Base-by-base conservation (phyloP, 1,139 yeast species). In the Suhomyces atakaporum region DNA sequence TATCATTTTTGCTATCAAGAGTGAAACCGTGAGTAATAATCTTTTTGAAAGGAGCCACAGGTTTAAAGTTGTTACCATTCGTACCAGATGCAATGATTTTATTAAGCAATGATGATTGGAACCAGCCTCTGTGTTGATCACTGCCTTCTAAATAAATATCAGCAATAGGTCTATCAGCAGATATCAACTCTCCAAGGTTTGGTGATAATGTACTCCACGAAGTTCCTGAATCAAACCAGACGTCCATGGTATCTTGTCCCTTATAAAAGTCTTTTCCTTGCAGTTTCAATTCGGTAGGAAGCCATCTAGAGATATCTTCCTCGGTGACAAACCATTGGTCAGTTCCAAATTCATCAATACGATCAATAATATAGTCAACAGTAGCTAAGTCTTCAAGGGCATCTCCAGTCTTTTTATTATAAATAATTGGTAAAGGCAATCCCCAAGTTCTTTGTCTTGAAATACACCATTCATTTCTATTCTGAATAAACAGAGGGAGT, bases 41-140 rank as follows among this genome's bases (percentile, higher is more conserved):
- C 24, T 74, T 72, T 43, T 75, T 75, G 60, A 76, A 92, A 0
- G 98, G 98, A 5, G 79, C 67, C 3, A 69, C 61, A 0, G 92
- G 76, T n/a, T 56, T 46, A 46, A 69, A 69, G 19, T 46, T 35
- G 2, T 34, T 29, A 0, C 62, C 63, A 5, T 54, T 50, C 4
- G 39, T 39, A 2, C 75, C 75, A 1, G 73, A 65, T 3, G 70
- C 62, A 16, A 77, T 90, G 20, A 88, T 74, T 51, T 81, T 85
- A 25, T 95, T 90, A 41, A 94, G 66, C 25, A 94, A 65, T 1
- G 97, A 88, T 18, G 96, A 87, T 63, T 92, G 99, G 58, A 92
- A 92, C 99, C 99, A 92, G 0, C 99, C 99, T 43, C 99, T 76
- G 56, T 94, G 98, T 59, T 92, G 99, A 56, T 92, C 99, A 23